Conservation (phyloP, 257 asterid species). For the Petunia secreta region DNA sequence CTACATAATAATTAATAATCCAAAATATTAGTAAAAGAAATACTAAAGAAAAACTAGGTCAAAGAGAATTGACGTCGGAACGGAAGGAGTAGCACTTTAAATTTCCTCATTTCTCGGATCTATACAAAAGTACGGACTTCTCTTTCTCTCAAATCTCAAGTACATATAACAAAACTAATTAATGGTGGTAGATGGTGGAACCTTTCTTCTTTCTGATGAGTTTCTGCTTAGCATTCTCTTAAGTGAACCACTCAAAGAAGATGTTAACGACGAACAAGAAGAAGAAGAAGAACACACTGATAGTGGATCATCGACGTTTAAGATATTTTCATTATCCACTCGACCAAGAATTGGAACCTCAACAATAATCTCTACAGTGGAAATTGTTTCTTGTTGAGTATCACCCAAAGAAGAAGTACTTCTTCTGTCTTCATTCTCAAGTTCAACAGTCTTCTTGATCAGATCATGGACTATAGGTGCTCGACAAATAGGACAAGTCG, state of each 20-base stretch:
- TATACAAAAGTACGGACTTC: no score
- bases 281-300: constrained; percentile 11
- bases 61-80: no score
- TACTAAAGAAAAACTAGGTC: no score
- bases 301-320: constrained; percentile 1
- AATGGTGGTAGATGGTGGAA: constrained; percentile 27
- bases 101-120: no score
- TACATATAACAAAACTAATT: neutral
- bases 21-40: no score
- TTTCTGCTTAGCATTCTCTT: constrained; percentile 38
- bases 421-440: neutral
- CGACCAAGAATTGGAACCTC: constrained; percentile 17
- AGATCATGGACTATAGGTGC: constrained; percentile 30
- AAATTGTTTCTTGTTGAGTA: neutral
- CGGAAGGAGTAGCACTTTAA: no score
- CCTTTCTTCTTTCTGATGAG: constrained; percentile 36
- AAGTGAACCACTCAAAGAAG: constrained; percentile 21
- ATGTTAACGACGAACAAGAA: neutral
- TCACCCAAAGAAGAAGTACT: no score
- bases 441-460: neutral
- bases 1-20: no score
- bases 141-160: constrained; percentile 11
- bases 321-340: constrained; percentile 19
- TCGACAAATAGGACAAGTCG: constrained; percentile 68
- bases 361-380: constrained; percentile 32